Evolutionary conservation across 768 basidiomycete species (phyloP).

Genomic region (Polyporus arcularius): DNA sequence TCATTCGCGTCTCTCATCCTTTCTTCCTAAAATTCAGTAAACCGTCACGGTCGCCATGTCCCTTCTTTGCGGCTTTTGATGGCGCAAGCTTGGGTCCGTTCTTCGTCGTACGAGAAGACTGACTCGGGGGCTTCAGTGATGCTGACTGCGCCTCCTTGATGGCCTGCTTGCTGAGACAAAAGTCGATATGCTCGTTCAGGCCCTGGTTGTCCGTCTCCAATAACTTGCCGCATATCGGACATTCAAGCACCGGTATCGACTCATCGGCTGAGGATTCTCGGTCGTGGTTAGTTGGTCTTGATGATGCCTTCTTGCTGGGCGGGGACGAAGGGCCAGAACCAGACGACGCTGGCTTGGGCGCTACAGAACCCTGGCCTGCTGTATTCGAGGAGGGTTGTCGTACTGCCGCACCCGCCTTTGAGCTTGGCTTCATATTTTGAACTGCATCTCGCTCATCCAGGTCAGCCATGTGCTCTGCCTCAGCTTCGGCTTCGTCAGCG

Average conservation of each 20-base stretch:
- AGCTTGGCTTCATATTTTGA: neutral
- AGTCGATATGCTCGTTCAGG: conserved; percentile 88
- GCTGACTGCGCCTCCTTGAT: conserved; percentile 67
- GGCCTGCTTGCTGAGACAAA: conserved; percentile 78
- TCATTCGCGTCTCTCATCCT: neutral
- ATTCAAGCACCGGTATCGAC: conserved; percentile 31
- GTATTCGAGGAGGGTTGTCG: too few species aligned
- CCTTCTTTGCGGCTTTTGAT: neutral
- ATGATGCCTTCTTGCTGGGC: neutral
- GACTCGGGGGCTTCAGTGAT: conserved; percentile 3
- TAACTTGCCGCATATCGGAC: conserved; percentile 71
- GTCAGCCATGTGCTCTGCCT: conserved; percentile 4
- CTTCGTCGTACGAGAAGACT: neutral
- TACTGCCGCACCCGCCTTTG: neutral
- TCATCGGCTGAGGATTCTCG: neutral
- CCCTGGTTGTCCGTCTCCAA: conserved; percentile 72
- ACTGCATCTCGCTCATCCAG: neutral
- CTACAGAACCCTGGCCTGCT: too few species aligned
- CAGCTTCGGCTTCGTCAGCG: conserved; percentile 18
- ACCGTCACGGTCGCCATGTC: conserved; percentile 4
- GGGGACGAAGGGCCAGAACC: neutral
- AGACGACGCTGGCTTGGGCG: neutral
- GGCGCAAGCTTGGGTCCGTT: neutral
- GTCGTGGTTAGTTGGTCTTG: neutral
- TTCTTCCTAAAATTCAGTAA: conserved; percentile 7